Evolutionary conservation across 176 grass and related monocot genomes (phyloP), one percentile per base, ranked within the genome.

Genomic region (Bromus sterilis): DNA sequence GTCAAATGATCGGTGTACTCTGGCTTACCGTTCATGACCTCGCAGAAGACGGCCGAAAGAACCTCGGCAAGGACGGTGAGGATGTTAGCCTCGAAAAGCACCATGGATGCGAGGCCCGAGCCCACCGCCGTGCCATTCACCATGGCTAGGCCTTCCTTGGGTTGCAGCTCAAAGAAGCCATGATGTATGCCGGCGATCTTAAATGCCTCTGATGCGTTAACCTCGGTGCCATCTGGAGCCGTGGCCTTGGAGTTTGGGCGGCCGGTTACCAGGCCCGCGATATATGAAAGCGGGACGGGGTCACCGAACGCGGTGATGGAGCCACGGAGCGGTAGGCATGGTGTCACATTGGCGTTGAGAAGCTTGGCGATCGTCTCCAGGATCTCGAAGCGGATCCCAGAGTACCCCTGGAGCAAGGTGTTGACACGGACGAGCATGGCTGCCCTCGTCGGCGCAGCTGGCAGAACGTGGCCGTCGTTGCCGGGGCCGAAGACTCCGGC

Each of bases 381-480:
- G 72, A 97, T 93, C 81, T 97, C 94, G 74, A 93, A 97, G 4
- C 94, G 88, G 83, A 97, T 93, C 7, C 94, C 94, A 0, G 94
- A 97, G 90, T 93, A 97, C 0, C 94, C 94, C 78, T 97, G 94
- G 10, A 97, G 88, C 40, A 97, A 83, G 11, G 91, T 97, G 56
- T 97, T 97, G 86, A 97, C 91, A 35, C 94, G 91, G 18, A 97
- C 94, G 8, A 97, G 86, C 94, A 97, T 97, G 10, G 94, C 94
- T 0, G 91, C 94, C 51, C 94, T 74, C 40, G 91, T 87, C 1
- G 91, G 76, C 0, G 86, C 9, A 1, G 86, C 55, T 94, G n/a
- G n/a, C n/a, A n/a, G n/a, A n/a, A n/a, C n/a, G n/a, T n/a, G n/a
- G n/a, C n/a, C n/a, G n/a, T n/a, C 87, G 33, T 6, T 28, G 65